Percentiles rank a stretch among this genome's conserved stretches.
phyloP scores from a whole-genome alignment of 371 early-diverging fungal species.

The Mucor irregularis region DNA sequence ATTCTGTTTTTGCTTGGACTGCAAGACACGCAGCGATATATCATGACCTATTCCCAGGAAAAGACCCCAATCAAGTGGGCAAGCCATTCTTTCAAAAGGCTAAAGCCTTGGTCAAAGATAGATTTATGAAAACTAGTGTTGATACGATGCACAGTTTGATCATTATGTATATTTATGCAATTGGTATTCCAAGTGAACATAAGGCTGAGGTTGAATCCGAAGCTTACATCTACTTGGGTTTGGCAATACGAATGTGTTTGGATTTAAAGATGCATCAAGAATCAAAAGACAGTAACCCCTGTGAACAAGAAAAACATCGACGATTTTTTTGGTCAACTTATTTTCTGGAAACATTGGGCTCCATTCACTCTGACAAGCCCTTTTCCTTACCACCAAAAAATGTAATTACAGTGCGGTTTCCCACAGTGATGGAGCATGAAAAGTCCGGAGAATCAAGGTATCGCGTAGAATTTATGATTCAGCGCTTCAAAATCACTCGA shows the following conservation, averaged over 20 bases:
- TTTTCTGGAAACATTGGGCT: constrained; percentile 44
- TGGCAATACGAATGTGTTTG: constrained; percentile 49
- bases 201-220: constrained; percentile 39
- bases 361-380: constrained; percentile 47
- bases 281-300: constrained; percentile 7
- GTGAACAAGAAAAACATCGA: constrained; percentile 28
- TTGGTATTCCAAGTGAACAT: constrained; percentile 34
- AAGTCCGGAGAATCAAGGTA: constrained; percentile 31
- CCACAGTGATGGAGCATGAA: constrained; percentile 28
- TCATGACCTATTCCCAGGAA: constrained; percentile 41
- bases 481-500: constrained; percentile 40
- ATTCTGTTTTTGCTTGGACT: constrained; percentile 49
- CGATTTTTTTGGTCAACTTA: constrained; percentile 41
- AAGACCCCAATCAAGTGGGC: constrained; percentile 49
- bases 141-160: constrained; percentile 46
- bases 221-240: constrained; percentile 48
- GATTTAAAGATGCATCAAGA: constrained; percentile 43
- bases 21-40: constrained; percentile 51
- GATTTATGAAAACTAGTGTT: constrained; percentile 35
- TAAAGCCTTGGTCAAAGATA: constrained; percentile 31
- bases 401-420: constrained; percentile 25
- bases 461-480: constrained; percentile 42
- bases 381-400: constrained; percentile 34
- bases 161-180: constrained; percentile 52
- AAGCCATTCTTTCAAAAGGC: constrained; percentile 41